phyloP scores from a whole-genome alignment of 768 basidiomycete genomes.

The Phallus indusiatus region DNA sequence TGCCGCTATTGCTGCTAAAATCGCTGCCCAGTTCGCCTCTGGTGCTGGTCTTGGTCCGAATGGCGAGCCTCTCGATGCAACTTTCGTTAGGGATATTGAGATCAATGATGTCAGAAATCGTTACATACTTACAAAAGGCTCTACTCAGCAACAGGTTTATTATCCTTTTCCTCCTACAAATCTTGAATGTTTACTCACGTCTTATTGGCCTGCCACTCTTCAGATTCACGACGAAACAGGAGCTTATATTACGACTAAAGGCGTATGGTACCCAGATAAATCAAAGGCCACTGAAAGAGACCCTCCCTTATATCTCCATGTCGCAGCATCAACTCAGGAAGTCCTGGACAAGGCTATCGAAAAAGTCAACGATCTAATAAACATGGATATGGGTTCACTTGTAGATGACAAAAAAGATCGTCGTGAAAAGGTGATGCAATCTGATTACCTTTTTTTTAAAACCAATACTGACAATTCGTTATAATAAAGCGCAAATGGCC shows the following conservation, averaged over 20 bases:
- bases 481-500: slow-evolving; percentile 83
- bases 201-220: slow-evolving; percentile 1
- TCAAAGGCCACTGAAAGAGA: slow-evolving; percentile 86
- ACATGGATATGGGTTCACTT: slow-evolving; percentile 67
- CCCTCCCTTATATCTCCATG: slow-evolving; percentile 88
- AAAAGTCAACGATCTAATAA: slow-evolving; percentile 64
- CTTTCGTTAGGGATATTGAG: slow-evolving; percentile 86
- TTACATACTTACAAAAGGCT: slow-evolving; percentile 87
- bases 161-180: slow-evolving; percentile 2
- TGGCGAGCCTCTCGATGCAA: slow-evolving; percentile 62
- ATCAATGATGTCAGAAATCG: slow-evolving; percentile 95
- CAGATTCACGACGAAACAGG: slow-evolving; percentile 92
- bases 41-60: slow-evolving; percentile 26
- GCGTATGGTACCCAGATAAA: slow-evolving; percentile 93
- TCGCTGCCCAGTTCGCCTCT: slow-evolving; percentile 72
- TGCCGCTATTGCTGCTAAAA: slow-evolving; percentile 89
- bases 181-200: not conserved
- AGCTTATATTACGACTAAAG: slow-evolving; percentile 87
- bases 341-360: slow-evolving; percentile 57
- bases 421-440: slow-evolving; percentile 47
- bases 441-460: not conserved
- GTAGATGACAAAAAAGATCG: slow-evolving; percentile 68
- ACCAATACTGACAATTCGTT: slow-evolving; percentile 9
- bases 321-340: slow-evolving; percentile 66
- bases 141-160: slow-evolving; percentile 84